These are phyloP conservation scores for Geranium incanum DNA, from an alignment of 441 rosid species.

Conservation along the genomic window DNA sequence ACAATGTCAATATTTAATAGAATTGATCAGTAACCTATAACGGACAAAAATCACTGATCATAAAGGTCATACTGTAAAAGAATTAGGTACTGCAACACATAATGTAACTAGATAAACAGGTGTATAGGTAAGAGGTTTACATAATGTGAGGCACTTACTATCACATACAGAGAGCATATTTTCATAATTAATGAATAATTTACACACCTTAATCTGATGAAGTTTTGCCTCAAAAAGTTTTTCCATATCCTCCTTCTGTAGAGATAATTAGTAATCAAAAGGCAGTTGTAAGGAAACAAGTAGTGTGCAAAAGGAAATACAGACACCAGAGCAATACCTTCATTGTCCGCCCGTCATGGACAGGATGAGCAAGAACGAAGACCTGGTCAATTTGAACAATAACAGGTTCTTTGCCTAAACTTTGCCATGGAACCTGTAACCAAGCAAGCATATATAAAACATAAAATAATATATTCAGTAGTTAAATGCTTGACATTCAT, in stretches of 20 bases:
- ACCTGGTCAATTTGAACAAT: constrained; percentile 89
- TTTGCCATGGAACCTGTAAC: constrained; percentile 94
- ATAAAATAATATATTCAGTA: background rate
- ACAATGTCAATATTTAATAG: background rate
- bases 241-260: constrained; percentile 74
- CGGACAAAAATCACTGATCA: background rate
- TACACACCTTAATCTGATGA: constrained; percentile 83
- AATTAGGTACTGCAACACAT: background rate
- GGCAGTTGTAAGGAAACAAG: background rate
- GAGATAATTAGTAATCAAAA: background rate
- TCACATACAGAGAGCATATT: background rate
- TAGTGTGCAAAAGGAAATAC: constrained; percentile 10
- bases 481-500: background rate
- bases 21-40: background rate
- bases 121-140: background rate
- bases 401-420: constrained; percentile 95
- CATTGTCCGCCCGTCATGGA: constrained; percentile 49
- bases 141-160: constrained; percentile 11
- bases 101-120: background rate
- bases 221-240: constrained; percentile 81
- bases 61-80: background rate
- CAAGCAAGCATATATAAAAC: constrained; percentile 9
- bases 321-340: constrained; percentile 35
- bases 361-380: constrained; percentile 83
- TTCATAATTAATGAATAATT: constrained; percentile 6